These are phyloP conservation scores for Candida germanica DNA, from an alignment of 805 yeast genomes.

Conservation along the genomic window DNA sequence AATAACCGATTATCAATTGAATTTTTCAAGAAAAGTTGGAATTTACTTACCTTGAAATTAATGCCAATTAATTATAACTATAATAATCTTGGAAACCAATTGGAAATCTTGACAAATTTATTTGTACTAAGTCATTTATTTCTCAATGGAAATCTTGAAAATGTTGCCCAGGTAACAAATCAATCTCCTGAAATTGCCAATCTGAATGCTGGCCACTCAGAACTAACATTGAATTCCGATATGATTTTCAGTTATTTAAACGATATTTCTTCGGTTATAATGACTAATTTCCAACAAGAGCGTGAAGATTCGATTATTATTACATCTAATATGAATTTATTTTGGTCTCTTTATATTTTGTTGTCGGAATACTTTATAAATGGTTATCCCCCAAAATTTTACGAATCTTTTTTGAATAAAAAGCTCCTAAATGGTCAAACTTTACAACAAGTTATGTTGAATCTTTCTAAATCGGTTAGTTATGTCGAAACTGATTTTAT, in stretches of 20 bases:
- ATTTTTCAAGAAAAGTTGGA: constrained; percentile 47
- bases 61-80: constrained; percentile 27
- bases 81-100: constrained; percentile 12
- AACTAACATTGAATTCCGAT: constrained; percentile 33
- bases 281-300: constrained; percentile 27
- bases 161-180: constrained; percentile 5
- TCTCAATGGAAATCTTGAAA: constrained; percentile 34
- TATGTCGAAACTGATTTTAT: constrained; percentile 19
- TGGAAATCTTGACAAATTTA: constrained; percentile 42
- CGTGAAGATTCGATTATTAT: constrained; percentile 23
- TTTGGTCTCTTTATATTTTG: constrained; percentile 49
- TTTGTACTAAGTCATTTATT: constrained; percentile 44
- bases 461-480: constrained; percentile 23
- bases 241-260: constrained; percentile 49
- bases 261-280: constrained; percentile 42
- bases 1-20: constrained; percentile 30
- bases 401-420: constrained; percentile 18
- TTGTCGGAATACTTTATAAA: constrained; percentile 43
- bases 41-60: constrained; percentile 30
- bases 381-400: constrained; percentile 37
- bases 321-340: constrained; percentile 24
- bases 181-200: neutral
- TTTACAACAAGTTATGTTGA: constrained; percentile 19
- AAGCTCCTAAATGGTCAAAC: constrained; percentile 9
- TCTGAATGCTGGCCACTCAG: neutral